Evolutionary conservation across 176 grass and related monocot genomes (phyloP), one percentile per base, ranked within the genome.

Genomic region (Canna indica): DNA sequence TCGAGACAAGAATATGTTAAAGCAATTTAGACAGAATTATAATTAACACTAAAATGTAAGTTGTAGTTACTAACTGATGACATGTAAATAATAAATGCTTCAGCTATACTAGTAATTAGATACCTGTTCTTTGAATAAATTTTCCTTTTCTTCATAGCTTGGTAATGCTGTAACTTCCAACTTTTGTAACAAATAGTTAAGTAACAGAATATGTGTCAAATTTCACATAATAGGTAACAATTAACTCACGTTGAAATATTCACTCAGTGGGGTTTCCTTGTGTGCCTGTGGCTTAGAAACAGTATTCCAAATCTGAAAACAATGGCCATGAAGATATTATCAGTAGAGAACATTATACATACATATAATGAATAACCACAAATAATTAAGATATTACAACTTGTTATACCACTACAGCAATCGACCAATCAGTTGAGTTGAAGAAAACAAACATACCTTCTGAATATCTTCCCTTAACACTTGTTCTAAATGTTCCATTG

Each of bases 61-160:
- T n/a, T 54, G 50, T 7, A 54, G 1, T n/a, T 6, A 20, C 17
- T 54, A 54, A 54, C 20, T 54, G n/a, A 54, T 54, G 50, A n/a
- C 17, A 54, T 54, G 7, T 18, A 54, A 3, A 54, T 54, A 20
- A 54, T 22, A 54, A 54, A 54, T 25, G 8, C 1, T 54, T 54
- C n/a, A 44, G 41, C 41, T 44, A 44, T 5, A 7, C 3, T 17
- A 12, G 22, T 48, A n/a, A 31, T 11, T 20, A 4, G 4, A 35
- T 83, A 97, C 93, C 88, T 97, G 77, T 18, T 87, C 84, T 32
- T 75, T 83, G 68, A 97, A 97, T 85, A 83, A 75, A 47, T 85
- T 82, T 85, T 92, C 88, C 36, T 82, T 97, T 42, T 87, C 86
- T 87, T 97, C 88, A 69, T 85, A 97, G 82, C 88, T 97, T 20